These are phyloP conservation scores for Plasmopara viticola DNA, from an alignment of 352 stramenopile genomes.

Conservation along the genomic window DNA sequence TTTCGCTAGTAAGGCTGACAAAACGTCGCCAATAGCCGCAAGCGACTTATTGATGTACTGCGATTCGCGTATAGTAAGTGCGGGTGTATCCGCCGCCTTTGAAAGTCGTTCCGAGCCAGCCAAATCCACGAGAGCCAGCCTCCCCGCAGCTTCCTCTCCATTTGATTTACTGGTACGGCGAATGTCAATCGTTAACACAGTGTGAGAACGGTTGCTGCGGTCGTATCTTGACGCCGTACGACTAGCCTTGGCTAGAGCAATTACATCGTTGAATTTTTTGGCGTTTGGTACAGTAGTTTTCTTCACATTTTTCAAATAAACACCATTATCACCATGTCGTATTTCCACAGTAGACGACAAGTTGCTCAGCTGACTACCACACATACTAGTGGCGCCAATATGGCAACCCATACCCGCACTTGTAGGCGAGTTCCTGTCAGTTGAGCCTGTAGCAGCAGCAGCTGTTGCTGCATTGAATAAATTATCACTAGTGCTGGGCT, in stretches of 20 bases:
- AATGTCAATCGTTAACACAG: conserved; percentile 55
- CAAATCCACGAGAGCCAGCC: conserved; percentile 70
- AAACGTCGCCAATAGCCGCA: conserved; percentile 61
- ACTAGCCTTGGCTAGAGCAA: conserved; percentile 31
- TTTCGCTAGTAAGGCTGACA: conserved; percentile 57
- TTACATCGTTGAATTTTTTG: conserved; percentile 31
- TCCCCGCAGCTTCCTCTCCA: conserved; percentile 32
- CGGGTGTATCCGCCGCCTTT: conserved; percentile 36
- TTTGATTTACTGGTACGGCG: conserved; percentile 37
- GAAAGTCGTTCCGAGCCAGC: conserved; percentile 67
- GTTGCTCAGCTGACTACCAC: conserved; percentile 12
- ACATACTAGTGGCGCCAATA: conserved; percentile 29
- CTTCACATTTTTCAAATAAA: conserved; percentile 69
- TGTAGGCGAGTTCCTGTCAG: conserved; percentile 26
- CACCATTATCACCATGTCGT: conserved; percentile 55
- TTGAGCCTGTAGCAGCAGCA: conserved; percentile 6
- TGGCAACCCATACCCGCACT: conserved; percentile 40
- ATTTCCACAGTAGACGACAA: conserved; percentile 46
- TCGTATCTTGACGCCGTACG: conserved; percentile 25
- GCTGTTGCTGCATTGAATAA: not conserved
- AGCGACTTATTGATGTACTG: conserved; percentile 84
- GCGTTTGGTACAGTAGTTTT: conserved; percentile 25
- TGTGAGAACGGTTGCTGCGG: conserved; percentile 51
- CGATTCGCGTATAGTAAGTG: conserved; percentile 45
- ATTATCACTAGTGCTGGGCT: not conserved